Conservation (phyloP, 768 basidiomycete genomes). For the Hypholoma fasciculare region DNA sequence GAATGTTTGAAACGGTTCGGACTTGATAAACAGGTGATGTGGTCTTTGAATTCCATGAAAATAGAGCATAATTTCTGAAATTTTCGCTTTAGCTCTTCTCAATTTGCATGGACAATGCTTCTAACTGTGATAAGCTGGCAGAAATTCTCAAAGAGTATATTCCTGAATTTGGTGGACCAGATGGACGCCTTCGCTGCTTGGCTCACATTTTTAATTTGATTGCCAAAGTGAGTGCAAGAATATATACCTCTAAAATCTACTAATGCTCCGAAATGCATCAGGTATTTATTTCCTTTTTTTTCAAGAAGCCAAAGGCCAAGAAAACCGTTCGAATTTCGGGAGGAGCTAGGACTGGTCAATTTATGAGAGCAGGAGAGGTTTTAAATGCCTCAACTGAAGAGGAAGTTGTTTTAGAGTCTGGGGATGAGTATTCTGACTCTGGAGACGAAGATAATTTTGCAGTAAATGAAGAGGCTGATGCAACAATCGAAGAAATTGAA, state of each 20-base stretch:
- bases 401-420: neutral
- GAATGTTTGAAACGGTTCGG: slow-evolving; percentile 27
- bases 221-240: slow-evolving; percentile 30
- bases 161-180: slow-evolving; percentile 17
- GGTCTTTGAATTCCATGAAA: neutral
- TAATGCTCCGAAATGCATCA: neutral
- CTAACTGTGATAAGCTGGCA: slow-evolving; percentile 28
- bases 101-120: slow-evolving; percentile 31
- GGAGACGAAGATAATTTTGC: slow-evolving; percentile 15
- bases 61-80: neutral
- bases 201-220: slow-evolving; percentile 32
- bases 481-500: neutral
- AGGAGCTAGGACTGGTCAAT: slow-evolving; percentile 10
- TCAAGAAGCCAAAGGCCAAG: slow-evolving; percentile 8
- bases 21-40: slow-evolving; percentile 23
- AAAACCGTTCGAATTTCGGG: neutral
- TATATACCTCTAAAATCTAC: slow-evolving; percentile 26
- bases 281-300: no score
- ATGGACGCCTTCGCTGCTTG: slow-evolving; percentile 22
- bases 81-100: slow-evolving; percentile 22
- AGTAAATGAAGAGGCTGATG: slow-evolving; percentile 14
- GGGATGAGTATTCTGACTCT: neutral
- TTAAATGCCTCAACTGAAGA: slow-evolving; percentile 5
- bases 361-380: slow-evolving; percentile 1
- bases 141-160: slow-evolving; percentile 16